phyloP scores from a whole-genome alignment of 1,139 yeast species.

The Nakaseomyces nivariensis region DNA sequence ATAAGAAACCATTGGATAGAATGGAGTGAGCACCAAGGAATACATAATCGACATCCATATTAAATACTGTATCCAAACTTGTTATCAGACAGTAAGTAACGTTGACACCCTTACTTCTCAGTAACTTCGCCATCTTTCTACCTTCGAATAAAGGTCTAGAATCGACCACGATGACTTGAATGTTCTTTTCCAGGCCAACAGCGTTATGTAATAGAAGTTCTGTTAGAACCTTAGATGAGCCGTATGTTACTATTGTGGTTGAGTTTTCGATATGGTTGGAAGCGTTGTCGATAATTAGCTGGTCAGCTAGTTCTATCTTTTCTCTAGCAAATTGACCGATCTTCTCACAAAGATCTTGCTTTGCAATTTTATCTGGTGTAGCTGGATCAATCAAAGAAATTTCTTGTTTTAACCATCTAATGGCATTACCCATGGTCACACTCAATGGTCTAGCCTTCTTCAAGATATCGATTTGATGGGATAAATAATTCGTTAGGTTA shows the following conservation, averaged over 20 bases:
- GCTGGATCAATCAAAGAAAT: constrained; percentile 52
- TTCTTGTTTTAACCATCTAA: constrained; percentile 92
- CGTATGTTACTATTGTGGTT: constrained; percentile 77
- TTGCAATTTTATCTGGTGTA: constrained; percentile 63
- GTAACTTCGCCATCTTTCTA: constrained; percentile 53
- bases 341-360: constrained; percentile 49
- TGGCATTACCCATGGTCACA: constrained; percentile 95
- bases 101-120: constrained; percentile 50
- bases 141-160: constrained; percentile 97
- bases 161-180: constrained; percentile 81
- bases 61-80: constrained; percentile 70
- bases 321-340: constrained; percentile 80
- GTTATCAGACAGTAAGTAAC: constrained; percentile 70
- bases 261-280: constrained; percentile 67
- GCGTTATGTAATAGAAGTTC: constrained; percentile 65
- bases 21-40: constrained; percentile 96
- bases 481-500: constrained; percentile 76
- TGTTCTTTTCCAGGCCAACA: constrained; percentile 51
- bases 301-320: constrained; percentile 74
- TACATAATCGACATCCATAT: constrained; percentile 82
- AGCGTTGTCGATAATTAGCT: constrained; percentile 75
- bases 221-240: constrained; percentile 76
- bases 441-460: constrained; percentile 88
- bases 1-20: constrained; percentile 87
- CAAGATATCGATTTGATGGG: constrained; percentile 90